Base-by-base conservation (phyloP, 2,329 filamentous ascomycete species). In the Colletotrichum sp. region DNA sequence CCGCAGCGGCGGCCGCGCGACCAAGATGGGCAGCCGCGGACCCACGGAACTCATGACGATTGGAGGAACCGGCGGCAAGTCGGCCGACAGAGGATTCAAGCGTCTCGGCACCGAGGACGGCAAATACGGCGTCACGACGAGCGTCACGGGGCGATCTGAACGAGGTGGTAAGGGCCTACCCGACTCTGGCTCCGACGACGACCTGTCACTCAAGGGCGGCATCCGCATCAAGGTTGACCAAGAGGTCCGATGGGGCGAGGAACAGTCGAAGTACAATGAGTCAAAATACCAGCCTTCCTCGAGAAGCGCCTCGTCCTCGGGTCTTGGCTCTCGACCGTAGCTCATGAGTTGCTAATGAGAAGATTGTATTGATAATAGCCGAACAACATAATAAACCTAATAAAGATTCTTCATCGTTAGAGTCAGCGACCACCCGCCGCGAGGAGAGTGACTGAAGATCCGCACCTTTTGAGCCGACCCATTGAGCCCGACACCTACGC, bases 1-100 rank as follows among this genome's bases (percentile, higher is more conserved):
- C 8, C 30, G 62, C 6, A 75, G 68, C 57, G 72, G 62, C 13
- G 68, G 72, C 10, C 30, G 62, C 2, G 39, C 68, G n/a, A 64
- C 68, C n/a, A 71, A 71, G 59, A 32, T 52, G 68, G 36, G 52
- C n/a, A 75, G 68, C 63, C 68, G 72, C n/a, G 69, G 69, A 1
- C 52, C 68, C n/a, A 75, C 68, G n/a, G 72, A 75, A 32, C 68
- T 75, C 36, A 34, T 75, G 16, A 75, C 72, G 6, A 75, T 72
- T 28, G 72, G 72, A 30, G 72, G 68, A 24, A 67, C 36, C 8
- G 72, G 72, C 24, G 72, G 62, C 28, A 75, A 75, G 36, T 72
- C 72, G 60, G 63, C 39, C 30, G 72, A 75, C 55, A 75, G 13
- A 57, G 68, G 72, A 6, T 75, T 75, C 24, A 60, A 72, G 69